Conservation (phyloP, 441 rosid genomes). For the Metrosideros polymorpha region DNA sequence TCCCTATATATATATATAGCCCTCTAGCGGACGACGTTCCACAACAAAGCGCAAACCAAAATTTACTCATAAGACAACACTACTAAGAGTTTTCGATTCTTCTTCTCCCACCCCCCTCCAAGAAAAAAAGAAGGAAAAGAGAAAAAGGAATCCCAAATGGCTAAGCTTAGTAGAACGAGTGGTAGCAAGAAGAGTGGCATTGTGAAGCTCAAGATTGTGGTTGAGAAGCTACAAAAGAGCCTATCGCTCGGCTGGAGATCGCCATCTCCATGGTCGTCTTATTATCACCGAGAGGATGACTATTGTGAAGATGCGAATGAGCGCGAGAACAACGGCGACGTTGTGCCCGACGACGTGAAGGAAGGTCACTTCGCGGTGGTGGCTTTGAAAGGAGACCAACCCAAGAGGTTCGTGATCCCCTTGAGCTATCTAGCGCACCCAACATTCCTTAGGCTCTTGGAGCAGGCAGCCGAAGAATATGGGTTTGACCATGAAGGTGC, state of each 20-base stretch:
- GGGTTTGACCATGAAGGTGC: constrained; percentile 6
- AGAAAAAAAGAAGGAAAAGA: neutral
- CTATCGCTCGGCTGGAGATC: neutral
- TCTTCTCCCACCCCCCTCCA: neutral
- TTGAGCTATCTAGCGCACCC: constrained; percentile 2
- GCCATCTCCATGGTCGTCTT: neutral
- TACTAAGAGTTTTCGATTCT: neutral
- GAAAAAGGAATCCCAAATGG: neutral
- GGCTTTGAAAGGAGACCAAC: neutral
- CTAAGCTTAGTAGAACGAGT: neutral
- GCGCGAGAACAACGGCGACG: neutral
- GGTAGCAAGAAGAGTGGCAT: neutral
- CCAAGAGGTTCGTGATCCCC: constrained; percentile 4
- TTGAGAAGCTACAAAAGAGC: constrained; percentile 3
- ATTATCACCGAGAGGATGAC: neutral
- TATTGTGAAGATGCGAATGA: neutral
- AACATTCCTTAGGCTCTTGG: constrained; percentile 1
- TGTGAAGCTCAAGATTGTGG: neutral
- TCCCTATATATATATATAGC: neutral
- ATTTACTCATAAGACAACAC: neutral
- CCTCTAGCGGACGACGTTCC: neutral
- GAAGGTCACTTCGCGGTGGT: constrained; percentile 17
- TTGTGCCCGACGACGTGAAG: constrained; percentile 12
- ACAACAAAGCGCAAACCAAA: neutral
- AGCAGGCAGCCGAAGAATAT: constrained; percentile 12